These are phyloP conservation scores for Meira miltonrushii DNA, from an alignment of 1,284 basidiomycete genomes.

Conservation along the genomic window DNA sequence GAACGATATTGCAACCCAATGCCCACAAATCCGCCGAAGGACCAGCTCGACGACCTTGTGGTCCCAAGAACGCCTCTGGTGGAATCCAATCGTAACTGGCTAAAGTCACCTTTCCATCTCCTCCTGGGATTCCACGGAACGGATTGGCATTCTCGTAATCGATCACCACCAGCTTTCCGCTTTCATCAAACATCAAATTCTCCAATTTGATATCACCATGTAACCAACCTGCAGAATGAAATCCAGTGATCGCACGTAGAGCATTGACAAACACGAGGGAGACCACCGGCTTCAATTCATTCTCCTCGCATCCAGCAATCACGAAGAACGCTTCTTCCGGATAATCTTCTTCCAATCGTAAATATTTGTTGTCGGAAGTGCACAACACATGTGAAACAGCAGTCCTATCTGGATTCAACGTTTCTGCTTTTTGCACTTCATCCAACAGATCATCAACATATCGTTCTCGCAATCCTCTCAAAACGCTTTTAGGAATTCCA, in stretches of 20 bases:
- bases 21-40: slow-evolving; percentile 47
- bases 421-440: slow-evolving; percentile 49
- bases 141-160: slow-evolving; percentile 51
- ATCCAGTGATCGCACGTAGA: slow-evolving; percentile 30
- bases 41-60: slow-evolving; percentile 42
- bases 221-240: slow-evolving; percentile 48
- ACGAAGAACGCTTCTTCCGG: slow-evolving; percentile 51
- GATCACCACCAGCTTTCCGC: slow-evolving; percentile 38
- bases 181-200: slow-evolving; percentile 48
- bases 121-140: slow-evolving; percentile 36
- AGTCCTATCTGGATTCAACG: slow-evolving; percentile 31
- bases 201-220: slow-evolving; percentile 51
- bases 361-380: slow-evolving; percentile 43
- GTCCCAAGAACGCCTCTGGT: slow-evolving; percentile 38
- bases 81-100: slow-evolving; percentile 49
- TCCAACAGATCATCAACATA: slow-evolving; percentile 48
- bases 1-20: slow-evolving; percentile 44
- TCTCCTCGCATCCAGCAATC: slow-evolving; percentile 47
- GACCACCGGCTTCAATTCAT: slow-evolving; percentile 40
- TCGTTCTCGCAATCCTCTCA: slow-evolving; percentile 24
- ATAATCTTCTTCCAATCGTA: slow-evolving; percentile 48
- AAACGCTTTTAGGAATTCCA: slow-evolving; percentile 12
- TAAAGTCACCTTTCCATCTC: slow-evolving; percentile 44
- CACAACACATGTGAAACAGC: slow-evolving; percentile 32
- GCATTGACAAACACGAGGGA: slow-evolving; percentile 40